Conservation (phyloP, 768 basidiomycete species). For the Austroboletus festivus region DNA sequence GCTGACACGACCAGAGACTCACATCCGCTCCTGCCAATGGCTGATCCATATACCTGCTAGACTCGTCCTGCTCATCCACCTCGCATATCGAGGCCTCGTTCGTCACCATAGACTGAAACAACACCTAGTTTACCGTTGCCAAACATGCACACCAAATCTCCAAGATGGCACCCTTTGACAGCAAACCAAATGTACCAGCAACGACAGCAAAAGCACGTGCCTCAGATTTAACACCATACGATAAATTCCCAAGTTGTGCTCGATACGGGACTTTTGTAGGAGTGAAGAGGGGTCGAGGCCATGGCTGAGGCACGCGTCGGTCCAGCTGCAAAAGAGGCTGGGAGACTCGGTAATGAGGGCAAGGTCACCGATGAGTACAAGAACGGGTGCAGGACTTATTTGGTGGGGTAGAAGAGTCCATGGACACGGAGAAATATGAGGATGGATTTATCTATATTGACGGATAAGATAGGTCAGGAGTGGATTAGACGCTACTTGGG, state of each 20-base stretch:
- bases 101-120: slow-evolving; percentile 39
- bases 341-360: slow-evolving; percentile 31
- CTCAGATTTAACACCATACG: slow-evolving; percentile 66
- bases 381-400: no score
- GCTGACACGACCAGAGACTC: slow-evolving; percentile 45
- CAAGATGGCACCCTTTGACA: no score
- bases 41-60: no score
- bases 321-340: slow-evolving; percentile 38
- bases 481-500: no score
- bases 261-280: slow-evolving; percentile 62
- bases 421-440: no score
- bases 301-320: slow-evolving; percentile 53
- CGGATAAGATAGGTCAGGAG: no score
- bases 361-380: slow-evolving; percentile 58
- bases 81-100: slow-evolving; percentile 60
- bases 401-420: no score
- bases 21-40: slow-evolving; percentile 66
- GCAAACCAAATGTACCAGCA: slow-evolving; percentile 55
- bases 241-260: slow-evolving; percentile 63
- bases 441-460: no score
- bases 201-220: slow-evolving; percentile 40
- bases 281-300: slow-evolving; percentile 49
- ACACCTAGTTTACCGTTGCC: slow-evolving; percentile 17
- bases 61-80: slow-evolving; percentile 47
- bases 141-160: slow-evolving; percentile 67